Evolutionary conservation across 768 basidiomycete species (phyloP).

Genomic region (Mycena vulgaris): DNA sequence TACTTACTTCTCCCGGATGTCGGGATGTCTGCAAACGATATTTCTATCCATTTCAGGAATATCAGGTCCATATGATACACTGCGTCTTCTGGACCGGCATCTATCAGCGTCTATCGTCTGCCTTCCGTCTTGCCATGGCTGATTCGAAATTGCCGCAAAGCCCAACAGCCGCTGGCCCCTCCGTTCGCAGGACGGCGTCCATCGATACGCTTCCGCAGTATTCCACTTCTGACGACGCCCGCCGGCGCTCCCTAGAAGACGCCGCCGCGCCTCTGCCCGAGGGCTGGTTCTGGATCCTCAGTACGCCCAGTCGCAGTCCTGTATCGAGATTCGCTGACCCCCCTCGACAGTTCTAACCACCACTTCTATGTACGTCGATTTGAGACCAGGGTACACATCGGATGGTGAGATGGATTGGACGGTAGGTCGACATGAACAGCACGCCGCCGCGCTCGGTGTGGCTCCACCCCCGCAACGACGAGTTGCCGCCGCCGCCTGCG

Average conservation of each 20-base stretch:
- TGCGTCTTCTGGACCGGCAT: too few relatives aligned
- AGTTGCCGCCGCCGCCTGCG: neutral
- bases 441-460: conserved; percentile 34
- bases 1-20: too few relatives aligned
- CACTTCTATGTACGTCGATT: conserved; percentile 35
- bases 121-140: too few relatives aligned
- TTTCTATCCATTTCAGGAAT: neutral
- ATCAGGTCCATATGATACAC: neutral
- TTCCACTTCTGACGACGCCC: conserved; percentile 16
- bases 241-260: conserved; percentile 34
- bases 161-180: neutral
- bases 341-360: conserved; percentile 32
- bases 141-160: conserved; percentile 2
- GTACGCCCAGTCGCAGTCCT: conserved; percentile 6
- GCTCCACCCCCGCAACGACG: conserved; percentile 31
- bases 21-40: too few relatives aligned
- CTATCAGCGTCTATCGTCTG: too few relatives aligned
- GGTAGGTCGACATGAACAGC: conserved; percentile 38
- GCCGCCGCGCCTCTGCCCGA: conserved; percentile 32
- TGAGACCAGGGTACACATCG: neutral
- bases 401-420: neutral
- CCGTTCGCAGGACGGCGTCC: conserved; percentile 27
- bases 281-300: conserved; percentile 34
- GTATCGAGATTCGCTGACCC: neutral
- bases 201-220: conserved; percentile 37